These are phyloP conservation scores for Thelephora ganbajun DNA, from an alignment of 768 basidiomycete genomes.

Conservation along the genomic window DNA sequence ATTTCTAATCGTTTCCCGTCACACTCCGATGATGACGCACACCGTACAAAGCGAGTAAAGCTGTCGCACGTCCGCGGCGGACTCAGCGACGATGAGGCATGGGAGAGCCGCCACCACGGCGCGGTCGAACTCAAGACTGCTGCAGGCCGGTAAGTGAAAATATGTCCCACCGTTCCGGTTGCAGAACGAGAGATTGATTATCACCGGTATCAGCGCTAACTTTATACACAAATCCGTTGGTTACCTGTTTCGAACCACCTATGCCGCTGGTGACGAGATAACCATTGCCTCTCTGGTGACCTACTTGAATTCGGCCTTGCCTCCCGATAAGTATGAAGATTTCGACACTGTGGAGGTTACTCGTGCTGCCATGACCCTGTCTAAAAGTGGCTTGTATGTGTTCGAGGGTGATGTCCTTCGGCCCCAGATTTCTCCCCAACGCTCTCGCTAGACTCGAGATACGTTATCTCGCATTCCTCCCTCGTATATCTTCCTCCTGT, in stretches of 20 bases:
- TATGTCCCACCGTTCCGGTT: too few species aligned
- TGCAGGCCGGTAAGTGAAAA: conserved; percentile 40
- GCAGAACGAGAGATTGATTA: background rate
- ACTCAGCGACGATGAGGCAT: conserved; percentile 13
- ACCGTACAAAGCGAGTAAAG: background rate
- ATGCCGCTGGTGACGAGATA: conserved; percentile 52
- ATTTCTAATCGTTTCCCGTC: background rate
- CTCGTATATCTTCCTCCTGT: background rate
- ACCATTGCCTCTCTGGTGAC: conserved; percentile 53
- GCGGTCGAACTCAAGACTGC: conserved; percentile 44
- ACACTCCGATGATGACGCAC: too few species aligned
- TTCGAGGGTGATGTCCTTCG: conserved; percentile 21
- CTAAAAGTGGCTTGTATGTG: conserved; percentile 15
- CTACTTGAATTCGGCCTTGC: conserved; percentile 66
- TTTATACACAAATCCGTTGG: conserved; percentile 50
- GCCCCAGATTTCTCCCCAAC: background rate
- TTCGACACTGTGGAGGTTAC: conserved; percentile 64
- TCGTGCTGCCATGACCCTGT: conserved; percentile 14
- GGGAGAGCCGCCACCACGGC: conserved; percentile 11
- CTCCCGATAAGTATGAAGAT: conserved; percentile 68
- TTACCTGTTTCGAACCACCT: conserved; percentile 56
- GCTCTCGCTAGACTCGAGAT: background rate
- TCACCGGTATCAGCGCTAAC: conserved; percentile 25
- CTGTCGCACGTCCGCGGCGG: conserved; percentile 3
- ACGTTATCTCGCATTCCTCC: background rate